phyloP scores from a whole-genome alignment of 2,329 filamentous ascomycete genomes.

The Daldinia sp. region DNA sequence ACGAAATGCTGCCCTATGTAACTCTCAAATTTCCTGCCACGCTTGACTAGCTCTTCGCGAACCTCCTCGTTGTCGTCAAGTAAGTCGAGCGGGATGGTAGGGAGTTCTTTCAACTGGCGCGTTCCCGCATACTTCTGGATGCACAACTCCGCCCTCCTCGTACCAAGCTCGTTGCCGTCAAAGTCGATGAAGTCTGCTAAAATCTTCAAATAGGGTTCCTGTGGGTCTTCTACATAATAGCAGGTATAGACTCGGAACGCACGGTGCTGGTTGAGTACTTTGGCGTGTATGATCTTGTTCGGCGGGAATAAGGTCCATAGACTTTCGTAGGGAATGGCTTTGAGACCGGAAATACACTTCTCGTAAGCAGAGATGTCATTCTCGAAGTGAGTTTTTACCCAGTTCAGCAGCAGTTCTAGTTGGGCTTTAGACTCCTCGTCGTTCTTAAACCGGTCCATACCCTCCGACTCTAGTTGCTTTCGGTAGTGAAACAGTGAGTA shows the following conservation, averaged over 20 bases:
- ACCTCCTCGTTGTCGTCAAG: constrained; percentile 45
- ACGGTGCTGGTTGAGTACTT: constrained; percentile 46
- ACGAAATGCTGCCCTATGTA: constrained; percentile 52
- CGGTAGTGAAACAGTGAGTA: constrained; percentile 49
- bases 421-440: constrained; percentile 47
- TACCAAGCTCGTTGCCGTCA: constrained; percentile 53
- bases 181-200: constrained; percentile 51
- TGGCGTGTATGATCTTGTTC: constrained; percentile 46
- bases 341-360: constrained; percentile 44
- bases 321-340: constrained; percentile 47
- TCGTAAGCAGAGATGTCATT: constrained; percentile 47
- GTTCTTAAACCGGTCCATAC: constrained; percentile 46
- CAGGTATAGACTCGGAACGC: constrained; percentile 49
- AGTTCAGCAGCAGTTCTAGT: constrained; percentile 47
- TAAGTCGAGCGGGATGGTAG: constrained; percentile 49
- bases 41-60: constrained; percentile 43
- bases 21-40: constrained; percentile 53
- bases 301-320: constrained; percentile 52
- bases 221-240: constrained; percentile 45
- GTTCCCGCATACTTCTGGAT: constrained; percentile 49
- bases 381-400: constrained; percentile 51
- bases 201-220: constrained; percentile 45
- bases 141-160: constrained; percentile 41
- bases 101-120: constrained; percentile 47
- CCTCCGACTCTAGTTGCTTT: constrained; percentile 46